These are phyloP conservation scores for Zasmidium cellare DNA, from an alignment of 2,329 filamentous ascomycete genomes.

Conservation along the genomic window DNA sequence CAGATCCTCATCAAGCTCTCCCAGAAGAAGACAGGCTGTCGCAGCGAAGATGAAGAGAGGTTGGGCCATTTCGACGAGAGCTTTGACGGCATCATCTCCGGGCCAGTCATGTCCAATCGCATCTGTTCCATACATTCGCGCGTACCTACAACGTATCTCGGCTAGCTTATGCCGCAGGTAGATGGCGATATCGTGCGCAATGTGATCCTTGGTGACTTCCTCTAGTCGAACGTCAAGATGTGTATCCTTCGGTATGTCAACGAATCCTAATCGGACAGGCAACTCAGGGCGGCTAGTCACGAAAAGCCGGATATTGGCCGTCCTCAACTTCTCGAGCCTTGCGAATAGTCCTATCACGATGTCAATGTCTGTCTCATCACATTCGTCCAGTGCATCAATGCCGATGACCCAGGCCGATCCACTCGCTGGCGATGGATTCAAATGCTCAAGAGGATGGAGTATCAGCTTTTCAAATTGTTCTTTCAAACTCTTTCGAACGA, in stretches of 20 bases:
- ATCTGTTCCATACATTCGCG: background rate
- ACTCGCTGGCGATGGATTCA: no score
- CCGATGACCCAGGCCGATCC: conserved; percentile 15
- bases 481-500: background rate
- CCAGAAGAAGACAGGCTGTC: conserved; percentile 32
- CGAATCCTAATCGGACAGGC: conserved; percentile 22
- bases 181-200: no score
- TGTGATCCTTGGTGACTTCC: conserved; percentile 3
- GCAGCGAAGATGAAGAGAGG: conserved; percentile 35
- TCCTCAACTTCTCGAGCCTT: conserved; percentile 6
- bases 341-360: conserved; percentile 19
- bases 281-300: conserved; percentile 29
- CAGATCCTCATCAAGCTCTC: conserved; percentile 13
- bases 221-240: conserved; percentile 24
- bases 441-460: conserved; percentile 4
- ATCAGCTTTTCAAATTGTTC: conserved; percentile 17
- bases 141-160: no score
- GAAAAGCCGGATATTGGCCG: conserved; percentile 20
- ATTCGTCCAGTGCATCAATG: conserved; percentile 37
- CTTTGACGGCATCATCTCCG: conserved; percentile 17
- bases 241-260: conserved; percentile 2
- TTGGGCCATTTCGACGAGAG: conserved; percentile 24
- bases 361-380: conserved; percentile 25
- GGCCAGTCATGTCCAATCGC: conserved; percentile 22
- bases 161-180: no score